A percentile compares a stretch with the other conserved stretches of the same genome.
These are phyloP conservation scores for Microthlaspi erraticum DNA, from an alignment of 345 rosid genomes.

Conservation along the genomic window DNA sequence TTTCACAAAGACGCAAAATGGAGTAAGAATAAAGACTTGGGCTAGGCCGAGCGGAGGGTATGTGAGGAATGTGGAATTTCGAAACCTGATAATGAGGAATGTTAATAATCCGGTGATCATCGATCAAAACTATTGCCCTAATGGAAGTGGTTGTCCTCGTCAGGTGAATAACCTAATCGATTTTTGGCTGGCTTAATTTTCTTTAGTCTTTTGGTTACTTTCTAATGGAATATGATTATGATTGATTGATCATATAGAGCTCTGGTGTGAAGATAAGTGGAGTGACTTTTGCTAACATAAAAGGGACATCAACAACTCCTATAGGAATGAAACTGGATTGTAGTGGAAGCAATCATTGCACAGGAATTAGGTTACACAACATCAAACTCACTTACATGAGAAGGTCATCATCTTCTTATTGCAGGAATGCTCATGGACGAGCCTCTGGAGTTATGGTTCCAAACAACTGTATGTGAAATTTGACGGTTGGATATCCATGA, in stretches of 20 bases:
- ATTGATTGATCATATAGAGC: slow-evolving; percentile 42
- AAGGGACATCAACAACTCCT: slow-evolving; percentile 62
- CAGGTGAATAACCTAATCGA: slow-evolving; percentile 46
- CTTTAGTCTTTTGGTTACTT: not conserved
- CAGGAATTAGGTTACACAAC: slow-evolving; percentile 53
- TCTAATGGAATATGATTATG: slow-evolving; percentile 5
- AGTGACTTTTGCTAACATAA: slow-evolving; percentile 66
- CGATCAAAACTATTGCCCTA: slow-evolving; percentile 70
- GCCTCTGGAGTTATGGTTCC: slow-evolving; percentile 47
- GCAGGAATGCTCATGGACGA: slow-evolving; percentile 63
- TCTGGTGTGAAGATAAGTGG: slow-evolving; percentile 71
- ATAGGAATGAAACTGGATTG: slow-evolving; percentile 65
- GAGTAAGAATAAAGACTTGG: slow-evolving; percentile 65
- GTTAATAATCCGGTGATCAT: slow-evolving; percentile 58
- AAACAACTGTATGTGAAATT: slow-evolving; percentile 28
- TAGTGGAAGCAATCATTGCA: slow-evolving; percentile 60
- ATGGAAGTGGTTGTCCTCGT: slow-evolving; percentile 48
- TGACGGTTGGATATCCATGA: not conserved
- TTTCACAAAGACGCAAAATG: slow-evolving; percentile 54
- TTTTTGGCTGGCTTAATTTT: not conserved
- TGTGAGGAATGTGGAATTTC: slow-evolving; percentile 49
- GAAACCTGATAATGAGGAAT: slow-evolving; percentile 45
- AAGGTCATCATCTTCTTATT: slow-evolving; percentile 51
- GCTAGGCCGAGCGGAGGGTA: slow-evolving; percentile 56
- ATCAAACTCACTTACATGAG: slow-evolving; percentile 54